Base-by-base conservation (phyloP, 208 protist genomes). In the Leptomonas pyrrhocoris region DNA sequence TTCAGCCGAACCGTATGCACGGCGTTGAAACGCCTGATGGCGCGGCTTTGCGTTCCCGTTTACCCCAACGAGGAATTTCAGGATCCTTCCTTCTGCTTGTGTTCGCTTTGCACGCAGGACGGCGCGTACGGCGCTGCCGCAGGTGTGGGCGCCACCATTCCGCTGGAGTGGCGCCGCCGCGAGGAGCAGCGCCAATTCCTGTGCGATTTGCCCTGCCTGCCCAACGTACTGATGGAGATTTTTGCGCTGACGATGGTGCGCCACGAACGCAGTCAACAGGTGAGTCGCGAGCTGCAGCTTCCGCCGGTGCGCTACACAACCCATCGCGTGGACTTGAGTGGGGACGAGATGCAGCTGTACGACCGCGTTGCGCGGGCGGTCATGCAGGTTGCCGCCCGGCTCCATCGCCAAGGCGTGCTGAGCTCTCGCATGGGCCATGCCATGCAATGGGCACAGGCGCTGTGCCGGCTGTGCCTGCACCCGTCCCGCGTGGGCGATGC, bases 401-500 rank as follows among this genome's bases (percentile, higher is more conserved):
- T 80, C 31, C 53, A 76, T 48, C 78, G 75, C 36, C 80, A 85
- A 42, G 81, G 81, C 31, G 63, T 79, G 6, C 54, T 87, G 15
- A 50, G 46, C n/a, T 63, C 55, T 21, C 68, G 69, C 46, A 79
- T 83, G 54, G 54, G 53, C 21, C n/a, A 38, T 42, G 77, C 70
- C 18, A 64, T 87, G 71, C 65, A 77, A 62, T 90, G 84, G 81
- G 70, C 87, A 27, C 75, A 86, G 59, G 62, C 70, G 45, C 42
- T 90, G 38, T 71, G 67, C 40, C 77, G 84, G 21, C 56, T 83
- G 27, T 75, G 75, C 42, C 34, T 85, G 21, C 81, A 85, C 59
- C 73, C 76, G 12, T 58, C 66, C 25, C 73, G 54, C 43, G 64
- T 79, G 25, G 61, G 61, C 40, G 36, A 69, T 30, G 40, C 38